Evolutionary conservation across 352 stramenopile species (phyloP).

Genomic region (Phytopythium cucurbitacearum): DNA sequence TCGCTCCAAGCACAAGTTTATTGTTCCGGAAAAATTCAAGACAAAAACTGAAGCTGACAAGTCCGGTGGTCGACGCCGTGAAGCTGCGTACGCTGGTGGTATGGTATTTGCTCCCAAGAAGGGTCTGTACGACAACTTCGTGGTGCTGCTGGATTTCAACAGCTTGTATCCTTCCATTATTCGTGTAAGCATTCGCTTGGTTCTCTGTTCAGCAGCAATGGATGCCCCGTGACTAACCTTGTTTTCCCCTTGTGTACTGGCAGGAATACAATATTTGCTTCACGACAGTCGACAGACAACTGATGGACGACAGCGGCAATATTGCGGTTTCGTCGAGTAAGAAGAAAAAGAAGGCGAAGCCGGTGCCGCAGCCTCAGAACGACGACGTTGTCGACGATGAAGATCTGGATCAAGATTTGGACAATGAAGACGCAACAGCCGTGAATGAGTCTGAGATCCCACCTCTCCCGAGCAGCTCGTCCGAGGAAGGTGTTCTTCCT

Average conservation of each 20-base stretch:
- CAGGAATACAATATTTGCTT: conserved; percentile 99
- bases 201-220: no score
- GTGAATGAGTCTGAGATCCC: conserved; percentile 82
- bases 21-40: conserved; percentile 95
- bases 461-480: conserved; percentile 64
- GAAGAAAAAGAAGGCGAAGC: conserved; percentile 57
- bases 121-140: conserved; percentile 99
- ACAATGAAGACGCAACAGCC: conserved; percentile 42
- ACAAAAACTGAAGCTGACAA: conserved; percentile 64
- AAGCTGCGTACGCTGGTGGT: conserved; percentile 97
- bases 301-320: conserved; percentile 47
- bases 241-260: conserved; percentile 5
- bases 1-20: conserved; percentile 93
- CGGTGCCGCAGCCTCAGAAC: conserved; percentile 44
- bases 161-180: conserved; percentile 99
- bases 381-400: conserved; percentile 79
- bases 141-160: conserved; percentile 99
- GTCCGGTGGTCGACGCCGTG: conserved; percentile 44
- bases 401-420: conserved; percentile 67
- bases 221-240: conserved; percentile 1
- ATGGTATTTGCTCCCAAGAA: conserved; percentile 99
- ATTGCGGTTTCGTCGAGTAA: conserved; percentile 31
- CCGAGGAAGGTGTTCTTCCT: conserved; percentile 91
- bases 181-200: conserved; percentile 20
- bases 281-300: conserved; percentile 94